These are phyloP conservation scores for Leishmania lainsoni DNA, from an alignment of 208 protist species.

Conservation along the genomic window DNA sequence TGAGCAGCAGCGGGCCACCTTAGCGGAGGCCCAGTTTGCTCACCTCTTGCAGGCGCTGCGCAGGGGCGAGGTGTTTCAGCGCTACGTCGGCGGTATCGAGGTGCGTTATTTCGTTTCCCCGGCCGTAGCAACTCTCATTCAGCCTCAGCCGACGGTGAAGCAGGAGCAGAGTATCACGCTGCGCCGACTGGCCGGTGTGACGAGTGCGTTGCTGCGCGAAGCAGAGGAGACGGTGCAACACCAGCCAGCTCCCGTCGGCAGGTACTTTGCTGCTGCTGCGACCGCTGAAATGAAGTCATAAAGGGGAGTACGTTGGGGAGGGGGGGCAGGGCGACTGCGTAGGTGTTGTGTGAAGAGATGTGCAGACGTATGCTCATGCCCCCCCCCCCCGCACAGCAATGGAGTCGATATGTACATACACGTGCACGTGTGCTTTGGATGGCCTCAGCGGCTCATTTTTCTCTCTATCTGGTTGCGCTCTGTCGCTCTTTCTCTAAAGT, in stretches of 20 bases:
- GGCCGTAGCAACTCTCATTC: slow-evolving; percentile 42
- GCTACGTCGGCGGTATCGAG: slow-evolving; percentile 71
- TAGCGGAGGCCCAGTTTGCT: slow-evolving; percentile 22
- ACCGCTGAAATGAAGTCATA: neutral
- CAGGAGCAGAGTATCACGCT: slow-evolving; percentile 58
- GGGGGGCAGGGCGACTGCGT: neutral
- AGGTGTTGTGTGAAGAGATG: neutral
- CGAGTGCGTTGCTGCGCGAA: slow-evolving; percentile 39
- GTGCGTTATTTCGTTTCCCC: slow-evolving; percentile 52
- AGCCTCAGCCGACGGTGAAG: slow-evolving; percentile 59
- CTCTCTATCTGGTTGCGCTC: neutral
- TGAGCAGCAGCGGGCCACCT: slow-evolving; percentile 8
- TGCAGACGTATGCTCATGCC: neutral
- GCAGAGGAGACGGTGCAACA: slow-evolving; percentile 33
- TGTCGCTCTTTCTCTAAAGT: neutral
- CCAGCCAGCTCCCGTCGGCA: slow-evolving; percentile 41
- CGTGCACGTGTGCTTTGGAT: neutral
- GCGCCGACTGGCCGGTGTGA: slow-evolving; percentile 71
- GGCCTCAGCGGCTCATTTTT: neutral
- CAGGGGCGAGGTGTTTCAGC: slow-evolving; percentile 52
- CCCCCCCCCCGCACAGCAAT: neutral
- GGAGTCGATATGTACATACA: neutral
- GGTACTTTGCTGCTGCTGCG: slow-evolving; percentile 46
- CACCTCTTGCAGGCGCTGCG: slow-evolving; percentile 25
- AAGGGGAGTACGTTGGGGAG: no score